These are phyloP conservation scores for Myochromella boudieri DNA, from an alignment of 768 basidiomycete genomes.

Conservation along the genomic window DNA sequence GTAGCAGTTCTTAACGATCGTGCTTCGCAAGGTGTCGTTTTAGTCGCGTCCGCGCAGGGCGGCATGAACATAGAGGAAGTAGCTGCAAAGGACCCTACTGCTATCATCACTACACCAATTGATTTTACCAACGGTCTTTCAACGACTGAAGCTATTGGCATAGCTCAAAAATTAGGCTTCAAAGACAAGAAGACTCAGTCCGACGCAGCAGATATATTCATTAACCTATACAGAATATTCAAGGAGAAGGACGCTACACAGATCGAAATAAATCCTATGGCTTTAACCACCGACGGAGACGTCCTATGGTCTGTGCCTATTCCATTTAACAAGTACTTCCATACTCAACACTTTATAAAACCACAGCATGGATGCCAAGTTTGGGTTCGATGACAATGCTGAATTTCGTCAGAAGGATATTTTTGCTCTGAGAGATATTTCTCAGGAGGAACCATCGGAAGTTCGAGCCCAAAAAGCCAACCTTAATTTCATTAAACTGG, in stretches of 20 bases:
- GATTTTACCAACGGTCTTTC: slow-evolving; percentile 80
- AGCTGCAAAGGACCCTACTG: slow-evolving; percentile 89
- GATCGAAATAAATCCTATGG: slow-evolving; percentile 99
- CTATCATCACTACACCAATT: slow-evolving; percentile 95
- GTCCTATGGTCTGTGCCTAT: slow-evolving; percentile 74
- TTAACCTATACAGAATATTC: slow-evolving; percentile 94
- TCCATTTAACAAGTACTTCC: slow-evolving; percentile 20
- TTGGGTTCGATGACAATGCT: slow-evolving; percentile 99
- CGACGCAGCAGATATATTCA: slow-evolving; percentile 91
- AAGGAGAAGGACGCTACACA: slow-evolving; percentile 99
- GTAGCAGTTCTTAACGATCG: slow-evolving; percentile 97
- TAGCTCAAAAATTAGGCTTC: slow-evolving; percentile 94
- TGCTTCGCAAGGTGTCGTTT: slow-evolving; percentile 80
- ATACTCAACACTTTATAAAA: slow-evolving; percentile 7
- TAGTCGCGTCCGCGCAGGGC: slow-evolving; percentile 92
- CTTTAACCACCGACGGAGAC: slow-evolving; percentile 85
- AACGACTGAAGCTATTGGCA: slow-evolving; percentile 63
- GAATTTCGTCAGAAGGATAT: slow-evolving; percentile 95
- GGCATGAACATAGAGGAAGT: slow-evolving; percentile 99
- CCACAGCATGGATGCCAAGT: slow-evolving; percentile 97
- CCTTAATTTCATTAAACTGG: slow-evolving; percentile 98
- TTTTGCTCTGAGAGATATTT: slow-evolving; percentile 84
- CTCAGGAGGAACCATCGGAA: slow-evolving; percentile 96
- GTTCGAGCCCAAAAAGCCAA: slow-evolving; percentile 96
- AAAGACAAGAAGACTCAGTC: slow-evolving; percentile 65